These are phyloP conservation scores for Leccinum variabile DNA, from an alignment of 1,284 basidiomycete species.

Conservation along the genomic window DNA sequence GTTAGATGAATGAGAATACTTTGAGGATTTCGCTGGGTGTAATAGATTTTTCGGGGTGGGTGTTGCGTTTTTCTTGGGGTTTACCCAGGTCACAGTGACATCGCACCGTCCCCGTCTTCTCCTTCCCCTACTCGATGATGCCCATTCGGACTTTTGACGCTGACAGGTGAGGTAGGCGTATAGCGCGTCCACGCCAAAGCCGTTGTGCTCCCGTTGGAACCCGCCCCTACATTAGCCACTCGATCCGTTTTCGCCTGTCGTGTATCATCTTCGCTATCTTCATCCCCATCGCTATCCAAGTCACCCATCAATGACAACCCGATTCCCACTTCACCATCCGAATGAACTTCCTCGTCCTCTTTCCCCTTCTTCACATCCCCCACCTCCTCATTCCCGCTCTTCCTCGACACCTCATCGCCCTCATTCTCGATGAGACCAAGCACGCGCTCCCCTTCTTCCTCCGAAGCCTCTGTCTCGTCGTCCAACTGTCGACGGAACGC, in stretches of 20 bases:
- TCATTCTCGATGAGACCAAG: background rate
- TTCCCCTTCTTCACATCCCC: background rate
- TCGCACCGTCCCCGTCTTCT: constrained; percentile 1
- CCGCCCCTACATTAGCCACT: constrained; percentile 3
- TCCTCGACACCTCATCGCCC: background rate
- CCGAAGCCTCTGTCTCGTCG: constrained; percentile 15
- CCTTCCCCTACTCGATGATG: constrained; percentile 3
- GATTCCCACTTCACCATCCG: constrained; percentile 64
- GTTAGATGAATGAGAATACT: constrained; percentile 21
- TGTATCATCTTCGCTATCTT: constrained; percentile 13
- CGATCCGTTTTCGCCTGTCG: background rate
- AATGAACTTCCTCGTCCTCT: constrained; percentile 30
- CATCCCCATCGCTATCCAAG: constrained; percentile 37
- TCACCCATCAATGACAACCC: constrained; percentile 65
- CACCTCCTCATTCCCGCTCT: background rate
- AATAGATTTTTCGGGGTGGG: constrained; percentile 36
- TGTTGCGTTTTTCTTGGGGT: constrained; percentile 33
- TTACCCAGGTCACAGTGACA: constrained; percentile 29
- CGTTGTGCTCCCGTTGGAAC: constrained; percentile 9
- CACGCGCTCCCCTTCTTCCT: constrained; percentile 6
- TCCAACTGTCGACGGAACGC: constrained; percentile 25
- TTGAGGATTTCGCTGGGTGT: constrained; percentile 33
- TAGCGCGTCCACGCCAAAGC: constrained; percentile 34
- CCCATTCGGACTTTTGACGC: constrained; percentile 4
- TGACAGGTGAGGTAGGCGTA: constrained; percentile 27